phyloP scores from a whole-genome alignment of 202 grass and related monocot species.

The Hordeum pubiflorum region DNA sequence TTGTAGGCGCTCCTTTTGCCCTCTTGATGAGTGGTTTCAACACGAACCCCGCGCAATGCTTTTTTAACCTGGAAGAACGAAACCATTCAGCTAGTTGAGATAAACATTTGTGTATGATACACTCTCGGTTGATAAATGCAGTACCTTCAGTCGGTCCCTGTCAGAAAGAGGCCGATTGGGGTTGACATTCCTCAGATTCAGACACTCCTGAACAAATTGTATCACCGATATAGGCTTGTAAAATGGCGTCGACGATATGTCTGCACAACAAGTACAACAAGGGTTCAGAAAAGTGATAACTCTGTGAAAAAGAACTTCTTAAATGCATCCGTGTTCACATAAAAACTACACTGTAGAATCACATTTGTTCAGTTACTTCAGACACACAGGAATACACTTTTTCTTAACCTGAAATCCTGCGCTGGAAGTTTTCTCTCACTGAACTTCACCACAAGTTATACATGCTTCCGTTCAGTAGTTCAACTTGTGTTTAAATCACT shows the following conservation, averaged over 20 bases:
- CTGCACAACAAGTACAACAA: constrained; percentile 32
- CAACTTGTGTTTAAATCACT: background rate
- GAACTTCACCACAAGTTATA: background rate
- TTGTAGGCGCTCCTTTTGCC: constrained; percentile 46
- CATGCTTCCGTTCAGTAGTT: background rate
- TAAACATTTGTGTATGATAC: background rate
- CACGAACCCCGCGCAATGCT: constrained; percentile 54
- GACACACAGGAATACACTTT: background rate
- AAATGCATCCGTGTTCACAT: background rate
- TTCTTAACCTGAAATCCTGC: background rate
- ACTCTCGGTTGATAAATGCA: background rate
- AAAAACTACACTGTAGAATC: background rate
- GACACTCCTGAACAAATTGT: constrained; percentile 37
- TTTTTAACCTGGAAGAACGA: constrained; percentile 50
- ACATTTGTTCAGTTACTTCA: background rate
- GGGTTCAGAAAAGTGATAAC: background rate
- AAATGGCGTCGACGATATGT: constrained; percentile 68
- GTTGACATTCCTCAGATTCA: constrained; percentile 24
- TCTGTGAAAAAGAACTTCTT: background rate
- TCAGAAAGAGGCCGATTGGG: constrained; percentile 35
- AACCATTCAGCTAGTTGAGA: background rate
- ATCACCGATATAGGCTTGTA: constrained; percentile 45
- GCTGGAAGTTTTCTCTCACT: background rate
- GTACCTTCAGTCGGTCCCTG: constrained; percentile 76
- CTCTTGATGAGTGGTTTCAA: constrained; percentile 51